Conservation (phyloP, 106 monocot species). For the Xerophyta viscosa region DNA sequence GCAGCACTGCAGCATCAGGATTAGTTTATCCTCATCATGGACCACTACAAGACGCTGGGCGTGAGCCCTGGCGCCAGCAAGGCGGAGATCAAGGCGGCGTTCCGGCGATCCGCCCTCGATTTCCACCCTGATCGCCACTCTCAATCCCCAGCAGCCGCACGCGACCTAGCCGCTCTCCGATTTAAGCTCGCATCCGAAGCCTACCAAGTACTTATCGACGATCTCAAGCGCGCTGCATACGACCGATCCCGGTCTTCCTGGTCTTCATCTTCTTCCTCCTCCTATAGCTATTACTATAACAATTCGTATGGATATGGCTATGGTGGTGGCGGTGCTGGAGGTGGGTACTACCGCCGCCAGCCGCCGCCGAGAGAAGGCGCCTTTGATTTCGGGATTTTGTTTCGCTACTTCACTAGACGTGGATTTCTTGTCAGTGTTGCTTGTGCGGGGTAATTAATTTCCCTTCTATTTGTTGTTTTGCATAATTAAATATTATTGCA, state of each 20-base stretch:
- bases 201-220: constrained; percentile 69
- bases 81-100: constrained; percentile 83
- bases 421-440: constrained; percentile 49
- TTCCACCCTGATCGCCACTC: constrained; percentile 82
- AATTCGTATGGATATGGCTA: constrained; percentile 14
- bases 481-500: not conserved
- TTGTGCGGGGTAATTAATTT: constrained; percentile 41
- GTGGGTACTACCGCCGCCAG: constrained; percentile 1
- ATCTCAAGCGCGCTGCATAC: constrained; percentile 44
- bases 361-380: constrained; percentile 10
- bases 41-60: constrained; percentile 67
- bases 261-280: constrained; percentile 12
- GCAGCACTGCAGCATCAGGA: no score
- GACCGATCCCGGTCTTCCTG: constrained; percentile 13
- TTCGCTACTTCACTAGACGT: constrained; percentile 40
- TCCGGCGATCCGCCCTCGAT: constrained; percentile 55
- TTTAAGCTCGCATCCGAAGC: constrained; percentile 72
- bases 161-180: constrained; percentile 27
- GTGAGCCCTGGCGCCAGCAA: constrained; percentile 42
- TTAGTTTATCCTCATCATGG: constrained; percentile 14
- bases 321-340: constrained; percentile 18
- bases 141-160: constrained; percentile 29
- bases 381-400: constrained; percentile 35
- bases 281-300: constrained; percentile 2
- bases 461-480: no score